Base-by-base conservation (phyloP, 139 green algal species). In the Zygnema cylindricum region DNA sequence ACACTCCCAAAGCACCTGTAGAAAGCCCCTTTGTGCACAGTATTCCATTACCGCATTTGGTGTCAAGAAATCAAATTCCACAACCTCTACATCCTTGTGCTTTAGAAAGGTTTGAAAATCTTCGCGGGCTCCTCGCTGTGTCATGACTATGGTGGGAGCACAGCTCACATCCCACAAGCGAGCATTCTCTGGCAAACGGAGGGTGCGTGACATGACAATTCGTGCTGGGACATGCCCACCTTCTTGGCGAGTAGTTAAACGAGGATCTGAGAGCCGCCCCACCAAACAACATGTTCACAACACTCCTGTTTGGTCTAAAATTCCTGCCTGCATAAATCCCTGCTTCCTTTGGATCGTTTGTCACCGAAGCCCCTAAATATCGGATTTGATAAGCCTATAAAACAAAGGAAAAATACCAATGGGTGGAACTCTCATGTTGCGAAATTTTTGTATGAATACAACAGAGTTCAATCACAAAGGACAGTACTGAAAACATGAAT, bases 61-160 rank as follows among this genome's bases (percentile, higher is more conserved):
- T 0, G 93, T 98, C n/a, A 99, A 91, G 76, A 98, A 98, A 91
- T 98, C 95, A 93, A 99, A 99, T 91, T 99, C 96, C 22, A 99
- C 94, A 2, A 99, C 97, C 93, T 99, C 96, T n/a, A 99, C 97
- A 0, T 95, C 96, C 1, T 87, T 85, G 11, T 11, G 25, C 22
- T 85, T 42, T 33, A 94, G 81, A n/a, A 39, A 38, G 11, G 25
- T 16, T 78, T 91, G 86, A 63, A 92, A 92, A 69, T 91, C 87
- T 0, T 77, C 88, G 16, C 73, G 86, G 21, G 84, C 97, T 1
- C 97, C 97, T 0, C 92, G 89, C 94, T 99, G 96, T 7, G 98
- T 99, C 91, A 97, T 96, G 42, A 99, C 96, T 75, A 99, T 97
- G 42, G 98, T 99, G 32, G 97, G 96, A 25, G 96, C 98, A 1